Evolutionary conservation across 495 filamentous ascomycete genomes (phyloP).

Genomic region (Extremus antarcticus): DNA sequence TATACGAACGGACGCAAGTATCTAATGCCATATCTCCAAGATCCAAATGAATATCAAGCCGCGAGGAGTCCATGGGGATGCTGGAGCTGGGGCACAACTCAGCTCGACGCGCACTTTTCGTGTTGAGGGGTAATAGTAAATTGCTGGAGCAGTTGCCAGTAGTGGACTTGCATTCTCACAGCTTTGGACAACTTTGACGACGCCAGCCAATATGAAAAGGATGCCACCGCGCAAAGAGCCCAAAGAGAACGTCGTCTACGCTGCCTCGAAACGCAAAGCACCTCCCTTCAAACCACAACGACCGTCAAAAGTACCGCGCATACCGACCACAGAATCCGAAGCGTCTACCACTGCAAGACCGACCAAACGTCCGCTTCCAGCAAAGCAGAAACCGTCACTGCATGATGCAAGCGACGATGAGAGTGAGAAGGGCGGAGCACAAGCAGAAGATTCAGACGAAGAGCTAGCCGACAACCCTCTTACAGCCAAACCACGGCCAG

Average conservation of each 20-base stretch:
- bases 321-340: conserved; percentile 7
- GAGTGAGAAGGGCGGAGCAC: conserved; percentile 5
- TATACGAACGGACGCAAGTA: no score
- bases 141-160: no score
- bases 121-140: no score
- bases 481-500: not conserved
- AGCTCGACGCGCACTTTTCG: no score
- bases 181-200: no score
- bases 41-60: no score
- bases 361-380: not conserved
- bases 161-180: no score
- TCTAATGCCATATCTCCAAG: no score
- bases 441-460: conserved; percentile 11
- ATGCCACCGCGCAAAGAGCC: conserved; percentile 16
- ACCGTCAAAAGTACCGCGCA: conserved; percentile 9
- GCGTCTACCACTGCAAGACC: not conserved
- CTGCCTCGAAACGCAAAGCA: conserved; percentile 19
- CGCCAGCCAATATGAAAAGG: no score
- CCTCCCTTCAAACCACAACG: conserved; percentile 21
- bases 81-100: no score
- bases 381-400: not conserved
- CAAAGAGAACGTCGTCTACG: conserved; percentile 17
- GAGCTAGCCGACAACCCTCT: conserved; percentile 15
- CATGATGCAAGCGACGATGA: conserved; percentile 8
- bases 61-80: no score